Evolutionary conservation across 805 yeast genomes (phyloP).

Genomic region (Kluyveromyces dobzhanskii): DNA sequence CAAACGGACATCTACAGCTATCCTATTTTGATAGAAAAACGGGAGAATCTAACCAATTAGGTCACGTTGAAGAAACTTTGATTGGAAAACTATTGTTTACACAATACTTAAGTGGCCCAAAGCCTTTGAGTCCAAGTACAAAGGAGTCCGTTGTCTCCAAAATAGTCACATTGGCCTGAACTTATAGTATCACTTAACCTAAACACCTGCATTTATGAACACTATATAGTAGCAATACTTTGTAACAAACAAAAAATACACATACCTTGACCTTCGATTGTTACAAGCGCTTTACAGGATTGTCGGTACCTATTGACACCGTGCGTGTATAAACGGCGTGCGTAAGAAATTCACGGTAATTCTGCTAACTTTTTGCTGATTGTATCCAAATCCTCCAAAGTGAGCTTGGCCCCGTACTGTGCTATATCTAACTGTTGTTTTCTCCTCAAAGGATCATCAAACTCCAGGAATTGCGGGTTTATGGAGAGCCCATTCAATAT

Average conservation of each 20-base stretch:
- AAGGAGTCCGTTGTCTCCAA: constrained; percentile 19
- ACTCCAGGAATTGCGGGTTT: constrained; percentile 4
- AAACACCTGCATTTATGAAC: too few relatives aligned
- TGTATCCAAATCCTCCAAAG: constrained; percentile 8
- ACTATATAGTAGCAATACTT: too few relatives aligned
- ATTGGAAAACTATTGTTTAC: constrained; percentile 61
- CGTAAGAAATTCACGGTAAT: constrained; percentile 5
- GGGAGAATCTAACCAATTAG: constrained; percentile 37
- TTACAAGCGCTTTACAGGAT: too few relatives aligned
- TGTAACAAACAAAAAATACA: too few relatives aligned
- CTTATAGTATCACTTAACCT: too few relatives aligned
- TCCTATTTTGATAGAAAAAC: constrained; percentile 36
- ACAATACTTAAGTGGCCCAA: constrained; percentile 62
- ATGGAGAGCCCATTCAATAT: constrained; percentile 35
- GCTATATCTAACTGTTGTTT: constrained; percentile 6
- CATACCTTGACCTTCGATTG: too few relatives aligned
- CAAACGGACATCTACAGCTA: constrained; percentile 39
- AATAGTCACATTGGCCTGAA: constrained; percentile 13
- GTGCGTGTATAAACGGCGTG: too few relatives aligned
- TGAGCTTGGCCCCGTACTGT: constrained; percentile 10
- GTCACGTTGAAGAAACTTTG: constrained; percentile 51
- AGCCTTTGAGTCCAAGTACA: constrained; percentile 24
- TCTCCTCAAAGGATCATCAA: neutral
- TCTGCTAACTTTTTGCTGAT: constrained; percentile 7
- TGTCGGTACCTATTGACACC: too few relatives aligned